Evolutionary conservation across 2,329 filamentous ascomycete species (phyloP).

Genomic region (Neurospora crassa): DNA sequence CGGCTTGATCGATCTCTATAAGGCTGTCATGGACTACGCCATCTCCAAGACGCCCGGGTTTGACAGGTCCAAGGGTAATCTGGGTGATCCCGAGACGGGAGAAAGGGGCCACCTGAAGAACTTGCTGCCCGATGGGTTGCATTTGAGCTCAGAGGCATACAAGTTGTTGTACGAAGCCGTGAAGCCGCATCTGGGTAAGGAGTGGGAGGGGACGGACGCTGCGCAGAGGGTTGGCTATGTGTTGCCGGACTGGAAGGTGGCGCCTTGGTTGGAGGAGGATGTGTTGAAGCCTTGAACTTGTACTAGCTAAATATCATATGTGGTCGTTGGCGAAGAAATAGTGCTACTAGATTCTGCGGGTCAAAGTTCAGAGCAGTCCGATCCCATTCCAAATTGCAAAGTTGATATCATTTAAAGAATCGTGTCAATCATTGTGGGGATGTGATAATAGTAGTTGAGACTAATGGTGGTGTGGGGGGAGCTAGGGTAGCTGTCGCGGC

Average conservation of each 20-base stretch:
- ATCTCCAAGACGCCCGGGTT: constrained; percentile 47
- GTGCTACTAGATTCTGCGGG: background rate
- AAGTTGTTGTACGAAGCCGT: constrained; percentile 40
- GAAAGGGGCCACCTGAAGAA: constrained; percentile 40
- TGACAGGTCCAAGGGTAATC: constrained; percentile 32
- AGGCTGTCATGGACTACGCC: constrained; percentile 64
- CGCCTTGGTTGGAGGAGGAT: constrained; percentile 18
- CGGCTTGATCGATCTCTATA: constrained; percentile 70
- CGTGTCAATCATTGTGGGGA: background rate
- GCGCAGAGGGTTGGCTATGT: constrained; percentile 31
- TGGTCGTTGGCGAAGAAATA: background rate
- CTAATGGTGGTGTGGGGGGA: background rate
- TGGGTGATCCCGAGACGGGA: constrained; percentile 41
- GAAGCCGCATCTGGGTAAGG: constrained; percentile 36
- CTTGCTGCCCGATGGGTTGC: constrained; percentile 48
- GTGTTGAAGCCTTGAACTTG: background rate
- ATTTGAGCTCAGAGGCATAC: constrained; percentile 46
- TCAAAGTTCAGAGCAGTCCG: background rate
- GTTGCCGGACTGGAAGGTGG: constrained; percentile 39
- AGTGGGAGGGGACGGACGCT: constrained; percentile 28
- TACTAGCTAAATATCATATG: background rate
- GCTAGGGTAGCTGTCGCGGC: background rate
- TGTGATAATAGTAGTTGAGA: background rate
- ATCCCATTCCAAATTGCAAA: background rate
- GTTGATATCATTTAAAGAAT: background rate